Conservation (phyloP, 2,329 filamentous ascomycete genomes). For the Penicillium sp. region DNA sequence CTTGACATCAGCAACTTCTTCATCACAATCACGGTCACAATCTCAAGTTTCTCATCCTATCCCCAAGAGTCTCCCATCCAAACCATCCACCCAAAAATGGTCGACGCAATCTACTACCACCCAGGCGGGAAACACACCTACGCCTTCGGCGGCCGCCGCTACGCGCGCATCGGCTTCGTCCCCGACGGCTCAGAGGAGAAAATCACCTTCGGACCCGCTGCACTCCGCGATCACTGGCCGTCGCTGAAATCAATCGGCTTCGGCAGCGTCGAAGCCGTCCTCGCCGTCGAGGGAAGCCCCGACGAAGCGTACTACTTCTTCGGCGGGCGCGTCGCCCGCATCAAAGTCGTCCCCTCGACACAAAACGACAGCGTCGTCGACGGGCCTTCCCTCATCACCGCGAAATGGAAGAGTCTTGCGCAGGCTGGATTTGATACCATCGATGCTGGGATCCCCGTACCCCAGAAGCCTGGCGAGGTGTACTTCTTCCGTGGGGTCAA, state of each 20-base stretch:
- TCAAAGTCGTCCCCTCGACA: not conserved
- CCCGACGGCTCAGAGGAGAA: not conserved
- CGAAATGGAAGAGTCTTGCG: not conserved
- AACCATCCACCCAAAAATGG: conserved; percentile 4
- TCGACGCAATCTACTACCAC: conserved; percentile 10
- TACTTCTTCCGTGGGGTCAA: conserved; percentile 10
- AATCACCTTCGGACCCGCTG: conserved; percentile 1
- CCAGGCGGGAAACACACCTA: not conserved
- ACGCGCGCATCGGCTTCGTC: conserved; percentile 7
- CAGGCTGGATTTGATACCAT: conserved; percentile 6
- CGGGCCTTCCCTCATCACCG: conserved; percentile 5
- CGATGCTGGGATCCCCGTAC: conserved; percentile 3
- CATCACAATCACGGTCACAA: not conserved
- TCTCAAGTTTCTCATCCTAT: not conserved
- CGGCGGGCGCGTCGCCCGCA: not conserved
- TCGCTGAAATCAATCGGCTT: conserved; percentile 3
- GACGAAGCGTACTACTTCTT: conserved; percentile 9
- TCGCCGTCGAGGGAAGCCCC: not conserved
- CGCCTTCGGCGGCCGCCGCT: conserved; percentile 9
- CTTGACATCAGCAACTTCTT: not conserved
- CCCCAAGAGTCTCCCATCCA: not conserved
- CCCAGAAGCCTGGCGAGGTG: not conserved
- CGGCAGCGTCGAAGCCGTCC: conserved; percentile 7
- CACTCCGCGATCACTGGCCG: conserved; percentile 2
- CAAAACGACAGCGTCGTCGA: not conserved